These are phyloP conservation scores for Boletales sp. DNA, from an alignment of 768 basidiomycete genomes.

Conservation along the genomic window DNA sequence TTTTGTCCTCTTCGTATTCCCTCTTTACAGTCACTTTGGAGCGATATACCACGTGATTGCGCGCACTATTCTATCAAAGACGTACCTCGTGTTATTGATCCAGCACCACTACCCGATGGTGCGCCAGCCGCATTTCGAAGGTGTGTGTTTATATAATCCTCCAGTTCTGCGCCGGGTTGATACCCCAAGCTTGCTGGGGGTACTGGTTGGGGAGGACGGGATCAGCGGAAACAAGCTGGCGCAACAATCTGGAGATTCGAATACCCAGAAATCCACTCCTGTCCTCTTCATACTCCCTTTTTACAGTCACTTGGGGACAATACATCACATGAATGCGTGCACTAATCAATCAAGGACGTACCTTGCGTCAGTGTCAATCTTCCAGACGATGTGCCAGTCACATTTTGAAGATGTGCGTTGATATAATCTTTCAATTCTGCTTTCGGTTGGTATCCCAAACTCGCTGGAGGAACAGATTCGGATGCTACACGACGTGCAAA, in stretches of 20 bases:
- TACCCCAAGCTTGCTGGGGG: no score
- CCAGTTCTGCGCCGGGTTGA: no score
- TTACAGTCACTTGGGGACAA: background rate
- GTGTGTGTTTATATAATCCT: no score
- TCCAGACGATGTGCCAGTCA: background rate
- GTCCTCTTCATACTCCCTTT: conserved; percentile 17
- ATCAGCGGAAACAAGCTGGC: background rate
- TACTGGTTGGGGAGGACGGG: background rate
- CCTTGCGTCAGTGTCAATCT: background rate
- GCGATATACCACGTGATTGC: no score
- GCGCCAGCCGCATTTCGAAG: no score
- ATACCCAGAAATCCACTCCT: background rate
- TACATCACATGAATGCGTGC: no score
- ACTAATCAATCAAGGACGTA: background rate
- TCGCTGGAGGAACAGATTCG: background rate
- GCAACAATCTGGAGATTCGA: background rate
- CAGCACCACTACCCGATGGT: background rate
- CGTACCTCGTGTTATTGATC: background rate
- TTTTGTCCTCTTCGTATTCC: conserved; percentile 12
- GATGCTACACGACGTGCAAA: no score
- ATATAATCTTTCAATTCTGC: conserved; percentile 1
- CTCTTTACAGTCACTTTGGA: conserved; percentile 5
- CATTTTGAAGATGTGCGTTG: background rate
- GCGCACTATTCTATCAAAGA: background rate
- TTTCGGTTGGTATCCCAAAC: conserved; percentile 8